Conservation (phyloP, 257 asterid genomes). For the Echites panduratus region DNA sequence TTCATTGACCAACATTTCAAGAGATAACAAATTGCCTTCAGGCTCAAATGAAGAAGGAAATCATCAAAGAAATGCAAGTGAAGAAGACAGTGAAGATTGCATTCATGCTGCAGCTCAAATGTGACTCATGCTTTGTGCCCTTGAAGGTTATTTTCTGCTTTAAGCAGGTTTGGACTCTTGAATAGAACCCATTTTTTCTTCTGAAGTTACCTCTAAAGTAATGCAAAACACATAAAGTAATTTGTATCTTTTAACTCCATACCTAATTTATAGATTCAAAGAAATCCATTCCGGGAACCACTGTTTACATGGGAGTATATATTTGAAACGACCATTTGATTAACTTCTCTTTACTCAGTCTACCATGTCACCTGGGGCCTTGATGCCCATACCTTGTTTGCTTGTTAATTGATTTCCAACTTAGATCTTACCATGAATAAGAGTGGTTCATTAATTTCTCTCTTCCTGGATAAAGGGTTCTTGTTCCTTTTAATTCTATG, state of each 20-base stretch:
- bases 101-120: constrained; percentile 35
- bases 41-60: constrained; percentile 37
- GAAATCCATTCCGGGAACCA: not conserved
- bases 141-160: constrained; percentile 11
- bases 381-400: not conserved
- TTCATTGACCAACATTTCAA: constrained; percentile 33
- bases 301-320: not conserved
- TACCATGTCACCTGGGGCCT: not conserved
- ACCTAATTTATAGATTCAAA: not conserved
- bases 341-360: not conserved
- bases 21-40: constrained; percentile 34
- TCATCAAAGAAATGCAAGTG: constrained; percentile 21
- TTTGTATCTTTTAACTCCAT: not conserved
- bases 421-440: not conserved
- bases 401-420: not conserved
- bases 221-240: not conserved
- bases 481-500: not conserved
- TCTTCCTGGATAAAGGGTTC: not conserved
- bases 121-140: constrained; percentile 21
- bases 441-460: not conserved
- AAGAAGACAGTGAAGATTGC: constrained; percentile 49
- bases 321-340: not conserved
- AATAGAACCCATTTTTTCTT: not conserved
- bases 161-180: constrained; percentile 1
- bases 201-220: not conserved